phyloP scores from a whole-genome alignment of 805 yeast genomes.

The Barnettozyma vustinii region DNA sequence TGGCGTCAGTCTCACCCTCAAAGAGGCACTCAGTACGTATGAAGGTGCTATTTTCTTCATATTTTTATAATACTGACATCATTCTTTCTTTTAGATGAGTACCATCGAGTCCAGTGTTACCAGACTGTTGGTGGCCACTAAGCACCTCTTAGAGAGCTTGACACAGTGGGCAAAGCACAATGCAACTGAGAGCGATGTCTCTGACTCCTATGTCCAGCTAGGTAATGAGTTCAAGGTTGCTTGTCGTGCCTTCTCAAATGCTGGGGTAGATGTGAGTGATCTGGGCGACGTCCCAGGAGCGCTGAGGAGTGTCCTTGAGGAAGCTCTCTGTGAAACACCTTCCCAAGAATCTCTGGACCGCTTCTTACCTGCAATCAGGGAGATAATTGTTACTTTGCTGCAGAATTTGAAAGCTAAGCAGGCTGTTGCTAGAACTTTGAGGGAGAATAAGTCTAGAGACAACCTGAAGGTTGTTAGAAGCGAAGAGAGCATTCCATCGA shows the following conservation, averaged over 20 bases:
- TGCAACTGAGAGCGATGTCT: constrained; percentile 79
- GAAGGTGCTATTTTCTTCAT: no score
- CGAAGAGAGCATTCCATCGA: constrained; percentile 9
- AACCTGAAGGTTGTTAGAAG: constrained; percentile 12
- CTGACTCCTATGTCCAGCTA: constrained; percentile 83
- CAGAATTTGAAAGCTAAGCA: constrained; percentile 81
- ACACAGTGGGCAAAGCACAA: constrained; percentile 84
- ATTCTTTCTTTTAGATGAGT: constrained; percentile 24
- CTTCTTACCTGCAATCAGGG: constrained; percentile 79
- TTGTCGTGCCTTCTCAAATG: constrained; percentile 68
- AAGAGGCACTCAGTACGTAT: constrained; percentile 26
- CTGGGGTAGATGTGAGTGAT: constrained; percentile 78
- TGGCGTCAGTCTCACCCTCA: constrained; percentile 14
- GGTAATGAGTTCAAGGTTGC: constrained; percentile 93
- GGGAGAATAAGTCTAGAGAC: constrained; percentile 24
- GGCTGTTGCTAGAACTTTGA: constrained; percentile 39
- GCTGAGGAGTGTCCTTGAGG: constrained; percentile 73
- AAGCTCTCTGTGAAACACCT: constrained; percentile 79
- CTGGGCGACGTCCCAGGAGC: constrained; percentile 88
- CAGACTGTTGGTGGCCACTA: constrained; percentile 78
- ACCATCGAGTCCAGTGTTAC: constrained; percentile 78
- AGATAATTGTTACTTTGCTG: constrained; percentile 74
- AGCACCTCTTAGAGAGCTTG: constrained; percentile 76
- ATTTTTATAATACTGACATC: constrained; percentile 7
- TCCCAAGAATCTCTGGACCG: constrained; percentile 75